phyloP scores from a whole-genome alignment of 768 basidiomycete genomes.

The Boletus barrowsii region DNA sequence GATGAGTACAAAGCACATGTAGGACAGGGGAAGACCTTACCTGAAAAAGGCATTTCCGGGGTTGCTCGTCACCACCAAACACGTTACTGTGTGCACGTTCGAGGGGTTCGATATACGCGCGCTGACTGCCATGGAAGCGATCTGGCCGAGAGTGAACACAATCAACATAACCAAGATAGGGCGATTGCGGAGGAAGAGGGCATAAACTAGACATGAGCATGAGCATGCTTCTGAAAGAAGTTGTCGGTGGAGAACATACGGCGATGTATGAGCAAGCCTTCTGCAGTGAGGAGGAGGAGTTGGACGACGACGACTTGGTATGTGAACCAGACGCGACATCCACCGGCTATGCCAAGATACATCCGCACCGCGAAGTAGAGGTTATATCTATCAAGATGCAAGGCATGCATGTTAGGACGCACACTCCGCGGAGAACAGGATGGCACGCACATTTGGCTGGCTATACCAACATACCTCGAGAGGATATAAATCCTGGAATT shows the following conservation, averaged over 20 bases:
- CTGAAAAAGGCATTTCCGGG: conserved; percentile 18
- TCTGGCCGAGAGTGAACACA: conserved; percentile 5
- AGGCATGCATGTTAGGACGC: neutral
- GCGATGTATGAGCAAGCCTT: conserved; percentile 15
- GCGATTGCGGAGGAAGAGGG: conserved; percentile 11
- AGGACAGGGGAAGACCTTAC: neutral
- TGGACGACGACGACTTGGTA: conserved; percentile 18
- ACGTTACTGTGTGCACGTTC: conserved; percentile 12
- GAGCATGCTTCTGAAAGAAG: neutral
- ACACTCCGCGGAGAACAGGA: neutral
- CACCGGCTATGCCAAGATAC: conserved; percentile 3
- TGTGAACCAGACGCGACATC: conserved; percentile 16
- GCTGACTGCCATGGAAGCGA: conserved; percentile 17
- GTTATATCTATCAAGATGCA: conserved; percentile 14
- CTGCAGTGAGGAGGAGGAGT: conserved; percentile 9
- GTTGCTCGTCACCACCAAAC: conserved; percentile 11
- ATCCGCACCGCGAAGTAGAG: conserved; percentile 21
- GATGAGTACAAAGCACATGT: neutral
- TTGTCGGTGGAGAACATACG: conserved; percentile 7
- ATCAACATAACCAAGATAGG: conserved; percentile 9
- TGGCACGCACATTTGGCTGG: conserved; percentile 17
- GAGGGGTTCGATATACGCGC: conserved; percentile 9
- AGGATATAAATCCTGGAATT: conserved; percentile 8
- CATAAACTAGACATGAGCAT: conserved; percentile 12
- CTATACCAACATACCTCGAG: conserved; percentile 14